Evolutionary conservation across 768 basidiomycete genomes (phyloP).

Genomic region (Chalciporus pseudorubinellus): DNA sequence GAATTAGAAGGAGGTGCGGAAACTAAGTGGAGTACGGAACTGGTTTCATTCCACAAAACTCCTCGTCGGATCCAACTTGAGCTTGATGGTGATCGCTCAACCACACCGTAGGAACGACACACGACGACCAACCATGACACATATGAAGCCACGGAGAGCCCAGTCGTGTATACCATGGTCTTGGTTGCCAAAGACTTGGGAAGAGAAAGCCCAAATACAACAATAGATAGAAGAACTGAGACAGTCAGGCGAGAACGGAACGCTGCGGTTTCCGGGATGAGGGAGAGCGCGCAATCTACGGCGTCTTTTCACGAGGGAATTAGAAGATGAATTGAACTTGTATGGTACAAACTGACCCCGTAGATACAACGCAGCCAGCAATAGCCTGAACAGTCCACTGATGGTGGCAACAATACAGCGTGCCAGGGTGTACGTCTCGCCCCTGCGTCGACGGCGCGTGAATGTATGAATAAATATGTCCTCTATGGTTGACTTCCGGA

Average conservation of each 20-base stretch:
- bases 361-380: slow-evolving; percentile 61
- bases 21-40: slow-evolving; percentile 39
- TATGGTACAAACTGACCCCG: slow-evolving; percentile 47
- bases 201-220: slow-evolving; percentile 51
- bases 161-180: slow-evolving; percentile 53
- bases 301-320: slow-evolving; percentile 42
- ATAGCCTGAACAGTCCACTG: slow-evolving; percentile 45
- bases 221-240: slow-evolving; percentile 40
- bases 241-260: slow-evolving; percentile 39
- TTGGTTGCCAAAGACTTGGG: slow-evolving; percentile 54
- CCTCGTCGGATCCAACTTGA: slow-evolving; percentile 42
- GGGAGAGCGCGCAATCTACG: slow-evolving; percentile 48
- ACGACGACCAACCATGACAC: slow-evolving; percentile 57
- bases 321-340: slow-evolving; percentile 5
- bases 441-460: slow-evolving; percentile 52
- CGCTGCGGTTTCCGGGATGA: slow-evolving; percentile 39
- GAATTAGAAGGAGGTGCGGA: slow-evolving; percentile 2
- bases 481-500: slow-evolving; percentile 61
- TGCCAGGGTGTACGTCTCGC: slow-evolving; percentile 42
- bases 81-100: slow-evolving; percentile 36
- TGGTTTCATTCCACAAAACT: slow-evolving; percentile 59
- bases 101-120: slow-evolving; percentile 50
- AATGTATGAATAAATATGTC: slow-evolving; percentile 64
- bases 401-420: slow-evolving; percentile 43
- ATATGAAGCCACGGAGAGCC: slow-evolving; percentile 59